phyloP scores from a whole-genome alignment of 345 rosid genomes.

The Laguncularia racemosa region DNA sequence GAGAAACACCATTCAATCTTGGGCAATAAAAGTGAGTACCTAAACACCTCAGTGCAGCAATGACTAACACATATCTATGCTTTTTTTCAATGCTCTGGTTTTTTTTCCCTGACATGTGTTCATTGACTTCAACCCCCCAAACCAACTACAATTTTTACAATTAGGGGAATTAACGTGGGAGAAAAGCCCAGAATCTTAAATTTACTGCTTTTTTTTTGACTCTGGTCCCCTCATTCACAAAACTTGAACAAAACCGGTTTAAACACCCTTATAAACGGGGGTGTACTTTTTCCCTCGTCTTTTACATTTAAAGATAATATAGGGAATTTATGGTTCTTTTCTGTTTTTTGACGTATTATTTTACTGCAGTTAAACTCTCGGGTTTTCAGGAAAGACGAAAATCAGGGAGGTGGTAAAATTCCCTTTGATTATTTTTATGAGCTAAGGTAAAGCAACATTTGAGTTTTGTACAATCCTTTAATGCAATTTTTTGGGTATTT shows the following conservation, averaged over 20 bases:
- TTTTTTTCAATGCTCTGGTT: neutral
- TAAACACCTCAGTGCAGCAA: neutral
- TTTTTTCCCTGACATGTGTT: neutral
- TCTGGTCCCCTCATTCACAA: slow-evolving; percentile 92
- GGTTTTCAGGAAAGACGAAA: slow-evolving; percentile 47
- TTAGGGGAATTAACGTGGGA: slow-evolving; percentile 53
- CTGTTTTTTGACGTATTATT: slow-evolving; percentile 1
- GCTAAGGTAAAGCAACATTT: slow-evolving; percentile 38
- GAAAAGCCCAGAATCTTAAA: slow-evolving; percentile 43
- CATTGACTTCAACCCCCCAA: slow-evolving; percentile 23
- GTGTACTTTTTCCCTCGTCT: slow-evolving; percentile 27
- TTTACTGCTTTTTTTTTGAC: slow-evolving; percentile 78
- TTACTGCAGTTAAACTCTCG: slow-evolving; percentile 56
- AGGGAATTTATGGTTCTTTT: neutral
- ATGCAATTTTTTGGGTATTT: no score
- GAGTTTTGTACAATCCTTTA: no score
- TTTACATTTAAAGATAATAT: neutral
- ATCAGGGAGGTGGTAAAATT: slow-evolving; percentile 18
- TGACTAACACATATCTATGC: slow-evolving; percentile 2
- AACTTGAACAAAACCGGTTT: slow-evolving; percentile 74
- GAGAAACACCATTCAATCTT: slow-evolving; percentile 76
- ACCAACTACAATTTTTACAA: slow-evolving; percentile 78
- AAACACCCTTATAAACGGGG: slow-evolving; percentile 45
- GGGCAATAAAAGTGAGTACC: slow-evolving; percentile 51
- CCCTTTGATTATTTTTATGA: slow-evolving; percentile 87